Conservation (phyloP, 176 grass and related monocot species). For the Oropetium thomaeum region DNA sequence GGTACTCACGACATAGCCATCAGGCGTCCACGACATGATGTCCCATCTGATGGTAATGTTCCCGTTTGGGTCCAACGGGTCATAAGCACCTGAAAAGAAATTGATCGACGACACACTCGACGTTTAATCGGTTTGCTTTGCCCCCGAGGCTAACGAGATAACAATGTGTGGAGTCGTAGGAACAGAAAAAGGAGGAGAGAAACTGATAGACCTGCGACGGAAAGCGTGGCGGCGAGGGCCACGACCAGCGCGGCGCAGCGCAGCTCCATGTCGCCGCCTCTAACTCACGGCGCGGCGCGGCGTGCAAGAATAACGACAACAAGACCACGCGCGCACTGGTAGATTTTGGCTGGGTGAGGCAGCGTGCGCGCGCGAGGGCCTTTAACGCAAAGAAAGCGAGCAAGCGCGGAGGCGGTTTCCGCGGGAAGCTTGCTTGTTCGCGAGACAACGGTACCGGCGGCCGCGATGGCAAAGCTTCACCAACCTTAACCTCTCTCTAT, state of each 20-base stretch:
- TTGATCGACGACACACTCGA: background rate
- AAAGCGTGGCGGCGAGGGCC: constrained; percentile 46
- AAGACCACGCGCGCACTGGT: background rate
- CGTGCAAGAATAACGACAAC: background rate
- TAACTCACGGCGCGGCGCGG: background rate
- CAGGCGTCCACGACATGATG: constrained; percentile 86
- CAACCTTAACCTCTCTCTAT: no score
- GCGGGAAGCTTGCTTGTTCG: constrained; percentile 3
- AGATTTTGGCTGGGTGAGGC: background rate
- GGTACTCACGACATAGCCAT: constrained; percentile 86
- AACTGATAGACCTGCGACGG: constrained; percentile 53
- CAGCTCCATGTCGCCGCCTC: constrained; percentile 13
- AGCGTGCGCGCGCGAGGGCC: background rate
- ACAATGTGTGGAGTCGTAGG: background rate
- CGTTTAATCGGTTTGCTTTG: background rate
- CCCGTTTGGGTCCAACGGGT: constrained; percentile 84
- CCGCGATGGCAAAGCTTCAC: constrained; percentile 36
- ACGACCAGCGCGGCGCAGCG: constrained; percentile 16
- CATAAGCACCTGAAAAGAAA: constrained; percentile 61
- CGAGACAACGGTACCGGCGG: constrained; percentile 32
- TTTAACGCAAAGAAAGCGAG: constrained; percentile 26
- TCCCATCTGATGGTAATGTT: constrained; percentile 99
- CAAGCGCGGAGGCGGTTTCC: background rate
- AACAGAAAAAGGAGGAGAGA: background rate
- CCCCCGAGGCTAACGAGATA: background rate